A percentile compares a stretch with the other conserved stretches of the same genome.
phyloP scores from a whole-genome alignment of 164 flowering plant species.

The Platanus orientalis region DNA sequence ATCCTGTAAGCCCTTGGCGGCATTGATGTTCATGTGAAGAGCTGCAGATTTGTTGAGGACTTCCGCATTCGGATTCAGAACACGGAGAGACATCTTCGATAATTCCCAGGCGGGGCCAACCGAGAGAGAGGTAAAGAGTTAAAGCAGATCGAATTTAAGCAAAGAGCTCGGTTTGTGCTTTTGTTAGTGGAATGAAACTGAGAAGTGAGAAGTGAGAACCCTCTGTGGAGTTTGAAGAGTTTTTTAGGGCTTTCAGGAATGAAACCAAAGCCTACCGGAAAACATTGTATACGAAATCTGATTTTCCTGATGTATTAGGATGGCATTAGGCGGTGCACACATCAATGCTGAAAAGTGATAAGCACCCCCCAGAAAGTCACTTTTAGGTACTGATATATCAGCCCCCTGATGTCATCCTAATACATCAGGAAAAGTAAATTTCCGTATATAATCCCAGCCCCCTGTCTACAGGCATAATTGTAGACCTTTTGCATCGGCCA shows the following conservation, averaged over 20 bases:
- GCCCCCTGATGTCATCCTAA: too few species aligned
- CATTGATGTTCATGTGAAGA: constrained; percentile 94
- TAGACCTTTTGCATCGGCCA: neutral
- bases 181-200: neutral
- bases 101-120: neutral
- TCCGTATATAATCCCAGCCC: too few species aligned
- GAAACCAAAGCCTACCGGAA: neutral
- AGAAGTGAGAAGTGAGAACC: neutral
- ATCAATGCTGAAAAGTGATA: too few species aligned
- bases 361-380: too few species aligned
- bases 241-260: constrained; percentile 9
- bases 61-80: constrained; percentile 92
- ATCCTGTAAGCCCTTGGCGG: constrained; percentile 94
- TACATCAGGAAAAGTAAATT: too few species aligned
- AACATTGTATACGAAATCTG: too few species aligned
- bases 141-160: neutral
- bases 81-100: constrained; percentile 64
- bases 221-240: neutral
- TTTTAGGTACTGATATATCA: too few species aligned
- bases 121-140: neutral
- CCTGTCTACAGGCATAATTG: too few species aligned
- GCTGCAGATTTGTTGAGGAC: constrained; percentile 96
- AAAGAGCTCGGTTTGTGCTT: neutral
- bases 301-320: too few species aligned
- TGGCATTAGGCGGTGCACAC: too few species aligned